Percentiles rank a stretch among this genome's conserved stretches.
Conservation (phyloP, 805 yeast genomes). For the Yamadazyma akitaensis region DNA sequence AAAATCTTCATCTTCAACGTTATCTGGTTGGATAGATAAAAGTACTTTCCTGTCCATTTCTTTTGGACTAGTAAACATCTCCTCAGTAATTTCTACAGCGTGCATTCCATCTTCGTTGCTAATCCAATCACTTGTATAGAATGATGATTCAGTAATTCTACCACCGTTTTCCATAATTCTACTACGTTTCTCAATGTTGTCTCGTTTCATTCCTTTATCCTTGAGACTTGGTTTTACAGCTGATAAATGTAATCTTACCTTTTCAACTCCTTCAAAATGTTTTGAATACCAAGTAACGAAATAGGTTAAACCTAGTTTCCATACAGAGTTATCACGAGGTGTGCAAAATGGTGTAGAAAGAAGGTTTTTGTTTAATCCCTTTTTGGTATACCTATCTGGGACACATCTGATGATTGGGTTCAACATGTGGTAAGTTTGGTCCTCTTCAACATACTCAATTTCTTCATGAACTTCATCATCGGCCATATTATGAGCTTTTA, state of each 20-base stretch:
- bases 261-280: constrained; percentile 56
- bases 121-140: constrained; percentile 73
- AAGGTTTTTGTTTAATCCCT: constrained; percentile 55
- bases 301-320: constrained; percentile 61
- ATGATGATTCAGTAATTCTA: constrained; percentile 36
- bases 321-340: constrained; percentile 59
- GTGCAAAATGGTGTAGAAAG: constrained; percentile 81
- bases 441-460: constrained; percentile 58
- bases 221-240: constrained; percentile 53
- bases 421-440: constrained; percentile 63
- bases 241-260: constrained; percentile 65
- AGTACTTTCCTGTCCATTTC: constrained; percentile 55
- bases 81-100: constrained; percentile 57
- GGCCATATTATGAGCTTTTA: constrained; percentile 71
- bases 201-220: constrained; percentile 52
- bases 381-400: constrained; percentile 66
- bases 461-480: constrained; percentile 59
- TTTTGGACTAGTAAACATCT: constrained; percentile 51
- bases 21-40: constrained; percentile 72
- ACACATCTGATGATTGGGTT: constrained; percentile 84
- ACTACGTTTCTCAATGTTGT: constrained; percentile 20
- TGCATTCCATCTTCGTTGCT: constrained; percentile 55
- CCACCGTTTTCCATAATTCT: constrained; percentile 40
- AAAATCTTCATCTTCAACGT: constrained; percentile 63
- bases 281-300: constrained; percentile 80